Percentiles rank a stretch among this genome's conserved stretches.
Evolutionary conservation across 2,329 filamentous ascomycete genomes (phyloP).

Genomic region (Elsinoe necatrix): DNA sequence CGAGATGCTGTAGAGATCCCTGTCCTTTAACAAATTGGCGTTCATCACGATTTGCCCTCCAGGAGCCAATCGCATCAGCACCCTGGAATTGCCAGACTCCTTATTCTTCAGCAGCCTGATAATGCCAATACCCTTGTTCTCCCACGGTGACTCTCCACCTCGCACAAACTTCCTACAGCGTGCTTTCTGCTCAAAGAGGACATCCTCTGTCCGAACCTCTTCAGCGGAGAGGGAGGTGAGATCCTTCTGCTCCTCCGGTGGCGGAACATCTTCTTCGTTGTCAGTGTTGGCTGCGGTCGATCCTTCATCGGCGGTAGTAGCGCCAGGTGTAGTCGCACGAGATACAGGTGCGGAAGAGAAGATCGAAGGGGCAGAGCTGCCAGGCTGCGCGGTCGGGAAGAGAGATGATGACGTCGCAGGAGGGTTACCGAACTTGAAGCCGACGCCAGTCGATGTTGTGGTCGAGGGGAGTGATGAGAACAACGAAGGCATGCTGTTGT

Average conservation of each 20-base stretch:
- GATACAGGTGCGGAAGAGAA: conserved; percentile 34
- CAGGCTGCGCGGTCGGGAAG: conserved; percentile 23
- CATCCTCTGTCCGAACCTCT: conserved; percentile 52
- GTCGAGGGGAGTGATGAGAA: background rate
- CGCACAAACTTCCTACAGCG: conserved; percentile 57
- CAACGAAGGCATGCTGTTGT: conserved; percentile 1
- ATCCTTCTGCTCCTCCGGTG: conserved; percentile 47
- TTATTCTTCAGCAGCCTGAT: conserved; percentile 68
- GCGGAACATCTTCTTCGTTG: conserved; percentile 26
- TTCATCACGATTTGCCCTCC: conserved; percentile 68
- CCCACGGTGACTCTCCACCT: conserved; percentile 52
- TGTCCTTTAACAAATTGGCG: conserved; percentile 55
- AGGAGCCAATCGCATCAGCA: conserved; percentile 67
- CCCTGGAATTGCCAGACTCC: conserved; percentile 54
- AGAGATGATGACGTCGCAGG: conserved; percentile 16
- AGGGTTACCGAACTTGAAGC: conserved; percentile 33
- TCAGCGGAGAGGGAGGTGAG: conserved; percentile 61
- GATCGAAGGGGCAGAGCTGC: conserved; percentile 26
- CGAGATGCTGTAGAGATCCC: conserved; percentile 33
- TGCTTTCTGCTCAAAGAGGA: conserved; percentile 57
- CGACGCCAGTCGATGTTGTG: conserved; percentile 22
- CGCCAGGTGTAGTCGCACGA: conserved; percentile 40
- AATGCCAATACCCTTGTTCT: conserved; percentile 60
- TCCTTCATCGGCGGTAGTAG: conserved; percentile 34
- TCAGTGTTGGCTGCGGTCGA: conserved; percentile 22